Evolutionary conservation across 768 basidiomycete genomes (phyloP), one percentile per base, ranked within the genome.

Genomic region (Tubosaeta brunneosetosa): DNA sequence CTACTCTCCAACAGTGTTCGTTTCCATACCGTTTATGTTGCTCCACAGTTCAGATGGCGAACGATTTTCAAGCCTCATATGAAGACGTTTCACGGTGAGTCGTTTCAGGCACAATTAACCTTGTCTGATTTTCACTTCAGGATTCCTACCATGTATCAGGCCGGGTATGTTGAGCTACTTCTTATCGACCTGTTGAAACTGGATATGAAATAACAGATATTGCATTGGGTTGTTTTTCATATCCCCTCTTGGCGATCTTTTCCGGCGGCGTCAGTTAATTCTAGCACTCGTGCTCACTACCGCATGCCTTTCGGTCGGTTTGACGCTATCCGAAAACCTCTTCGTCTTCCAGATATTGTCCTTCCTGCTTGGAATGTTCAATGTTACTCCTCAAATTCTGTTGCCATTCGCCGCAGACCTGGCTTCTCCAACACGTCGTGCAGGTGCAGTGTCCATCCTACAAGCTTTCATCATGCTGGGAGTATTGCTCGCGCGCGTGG

Each of bases 111-210:
- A 14, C n/a, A 25, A 37, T 19, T 3, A 8, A 38, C 17, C 14
- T 36, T 10, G 16, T 45, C 50, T 63, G 19, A 67, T 44, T 12
- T 22, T 33, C 42, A 16, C 12, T 34, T 33, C 33, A 83, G 79
- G 45, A 77, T 86, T 27, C 83, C 84, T 11, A 82, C 85, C 1
- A 73, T 87, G 19, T 67, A 84, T 19, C 85, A 86, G 66, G 83
- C 78, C 22, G 85, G 85, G 83, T 81, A 66, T 46, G 70, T 60
- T 6, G 29, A 16, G 2, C 27, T 13, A 6, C 7, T 32, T 5
- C 19, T n/a, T 27, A 22, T n/a, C 16, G 4, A 26, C 3, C 3
- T 2, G 27, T 27, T n/a, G 7, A 42, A 16, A 37, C 51, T 55
- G 19, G 52, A 29, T 19, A 40, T 13, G 16, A 46, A 41, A 26